phyloP scores from a whole-genome alignment of 164 flowering plant genomes.

The Tetrastigma voinierianum region DNA sequence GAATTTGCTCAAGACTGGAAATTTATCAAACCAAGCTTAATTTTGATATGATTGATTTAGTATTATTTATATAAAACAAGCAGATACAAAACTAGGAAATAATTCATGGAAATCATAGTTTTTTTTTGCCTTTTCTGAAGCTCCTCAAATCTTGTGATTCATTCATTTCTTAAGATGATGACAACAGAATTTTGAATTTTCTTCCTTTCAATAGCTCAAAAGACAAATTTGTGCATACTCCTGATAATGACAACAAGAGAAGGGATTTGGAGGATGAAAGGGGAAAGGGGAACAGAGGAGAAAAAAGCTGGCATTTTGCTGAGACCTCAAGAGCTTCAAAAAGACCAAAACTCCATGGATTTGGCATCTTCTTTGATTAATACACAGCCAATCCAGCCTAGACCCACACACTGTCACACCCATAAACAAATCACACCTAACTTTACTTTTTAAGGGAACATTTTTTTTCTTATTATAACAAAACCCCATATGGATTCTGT shows the following conservation, averaged over 20 bases:
- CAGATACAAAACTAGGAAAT: too few species aligned
- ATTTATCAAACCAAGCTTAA: background rate
- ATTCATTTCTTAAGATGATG: too few species aligned
- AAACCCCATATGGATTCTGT: conserved; percentile 1
- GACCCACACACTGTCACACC: conserved; percentile 13
- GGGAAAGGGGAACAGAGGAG: conserved; percentile 1
- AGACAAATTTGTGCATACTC: too few species aligned
- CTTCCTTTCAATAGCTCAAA: too few species aligned
- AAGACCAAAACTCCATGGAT: conserved; percentile 10
- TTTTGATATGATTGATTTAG: too few species aligned
- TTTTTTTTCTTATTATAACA: background rate
- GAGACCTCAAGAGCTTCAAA: conserved; percentile 6
- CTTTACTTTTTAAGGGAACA: background rate
- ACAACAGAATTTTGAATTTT: too few species aligned
- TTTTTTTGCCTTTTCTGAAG: too few species aligned
- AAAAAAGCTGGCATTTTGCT: conserved; percentile 16
- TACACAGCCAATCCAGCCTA: conserved; percentile 22
- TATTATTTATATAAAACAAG: too few species aligned
- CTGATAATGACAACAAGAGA: too few species aligned
- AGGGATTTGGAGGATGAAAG: conserved; percentile 2
- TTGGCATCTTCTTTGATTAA: conserved; percentile 16
- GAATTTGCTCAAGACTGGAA: background rate
- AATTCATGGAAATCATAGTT: too few species aligned
- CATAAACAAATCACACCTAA: conserved; percentile 15
- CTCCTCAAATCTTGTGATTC: too few species aligned